Conservation (phyloP, 1,284 basidiomycete species). For the Ustilago hordei region DNA sequence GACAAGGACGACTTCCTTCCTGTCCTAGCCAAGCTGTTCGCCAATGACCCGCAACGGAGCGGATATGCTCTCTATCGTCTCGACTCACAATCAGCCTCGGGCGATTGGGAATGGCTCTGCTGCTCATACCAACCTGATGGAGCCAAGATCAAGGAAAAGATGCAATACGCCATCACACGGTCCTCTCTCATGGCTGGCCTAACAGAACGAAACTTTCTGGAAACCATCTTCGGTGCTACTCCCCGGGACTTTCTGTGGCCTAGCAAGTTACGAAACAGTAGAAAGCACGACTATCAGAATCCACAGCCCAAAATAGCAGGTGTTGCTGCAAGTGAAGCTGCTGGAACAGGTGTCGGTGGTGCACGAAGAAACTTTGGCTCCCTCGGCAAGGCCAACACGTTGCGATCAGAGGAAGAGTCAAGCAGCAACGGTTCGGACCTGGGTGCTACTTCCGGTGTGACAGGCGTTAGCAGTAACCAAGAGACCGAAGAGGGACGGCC, state of each 20-base stretch:
- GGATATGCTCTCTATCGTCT: slow-evolving; percentile 62
- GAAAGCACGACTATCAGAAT: slow-evolving; percentile 67
- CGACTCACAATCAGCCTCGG: slow-evolving; percentile 57
- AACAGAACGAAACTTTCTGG: slow-evolving; percentile 60
- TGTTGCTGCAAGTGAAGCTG: slow-evolving; percentile 54
- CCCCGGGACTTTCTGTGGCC: slow-evolving; percentile 59
- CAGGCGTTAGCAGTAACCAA: slow-evolving; percentile 19
- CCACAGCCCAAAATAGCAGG: slow-evolving; percentile 58
- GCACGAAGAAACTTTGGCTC: slow-evolving; percentile 59
- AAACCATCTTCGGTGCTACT: slow-evolving; percentile 59
- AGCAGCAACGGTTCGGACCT: slow-evolving; percentile 6
- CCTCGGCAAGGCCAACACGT: slow-evolving; percentile 30
- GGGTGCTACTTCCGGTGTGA: slow-evolving; percentile 20
- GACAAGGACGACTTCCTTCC: slow-evolving; percentile 56
- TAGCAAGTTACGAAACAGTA: slow-evolving; percentile 54
- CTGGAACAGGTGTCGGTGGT: slow-evolving; percentile 58
- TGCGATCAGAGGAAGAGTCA: slow-evolving; percentile 14
- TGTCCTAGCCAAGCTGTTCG: slow-evolving; percentile 49
- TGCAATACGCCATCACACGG: slow-evolving; percentile 60
- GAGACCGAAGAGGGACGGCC: slow-evolving; percentile 14
- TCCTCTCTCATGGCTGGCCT: slow-evolving; percentile 55
- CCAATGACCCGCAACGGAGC: slow-evolving; percentile 53
- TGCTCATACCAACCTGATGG: slow-evolving; percentile 61
- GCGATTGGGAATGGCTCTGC: slow-evolving; percentile 63
- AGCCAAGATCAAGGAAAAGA: slow-evolving; percentile 64